Evolutionary conservation across 2,329 filamentous ascomycete genomes (phyloP), one percentile per base, ranked within the genome.

Genomic region (Alternaria solani): DNA sequence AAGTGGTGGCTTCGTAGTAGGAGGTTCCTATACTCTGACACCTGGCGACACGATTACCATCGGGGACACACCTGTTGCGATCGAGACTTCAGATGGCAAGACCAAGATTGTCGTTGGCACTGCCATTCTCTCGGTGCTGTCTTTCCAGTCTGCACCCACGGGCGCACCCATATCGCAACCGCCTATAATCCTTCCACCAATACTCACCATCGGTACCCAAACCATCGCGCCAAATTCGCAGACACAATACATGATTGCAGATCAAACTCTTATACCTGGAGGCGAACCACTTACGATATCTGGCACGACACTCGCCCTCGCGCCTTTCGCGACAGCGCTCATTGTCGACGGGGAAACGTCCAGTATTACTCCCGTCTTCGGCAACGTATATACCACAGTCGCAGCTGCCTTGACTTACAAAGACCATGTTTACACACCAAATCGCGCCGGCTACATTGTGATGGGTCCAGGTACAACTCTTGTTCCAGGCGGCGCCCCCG

Each of bases 401-500:
- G 57, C 70, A 6, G 72, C 73, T 5, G 65, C 77, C 6, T 66
- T 83, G 32, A 79, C 76, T 4, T 51, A 81, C 39, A 72, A 75
- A 23, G 68, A 72, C 12, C 56, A 73, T 5, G 69, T 74, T 1
- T 81, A 79, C 61, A 82, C 79, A 0, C 77, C 79, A 4, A 81
- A 83, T 61, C 76, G 79, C 12, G 79, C 79, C 4, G 81, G 80
- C 6, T 79, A 81, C 51, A 82, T 80, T 70, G 72, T 73, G 26
- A 68, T 83, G 14, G 74, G 66, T 6, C 72, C 73, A 0, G 80
- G 77, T n/a, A 66, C 71, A 16, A 78, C 74, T 5, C 67, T 79
- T 16, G 71, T 74, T 4, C 72, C 76, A 11, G 78, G 81, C 16
- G 81, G 80, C 1, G 63, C 67, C 25, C 65, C 72, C 11, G 74